Percentiles rank a stretch among this genome's conserved stretches.
These are phyloP conservation scores for Cryphonectria carpinicola DNA, from an alignment of 2,329 filamentous ascomycete genomes.

Conservation along the genomic window DNA sequence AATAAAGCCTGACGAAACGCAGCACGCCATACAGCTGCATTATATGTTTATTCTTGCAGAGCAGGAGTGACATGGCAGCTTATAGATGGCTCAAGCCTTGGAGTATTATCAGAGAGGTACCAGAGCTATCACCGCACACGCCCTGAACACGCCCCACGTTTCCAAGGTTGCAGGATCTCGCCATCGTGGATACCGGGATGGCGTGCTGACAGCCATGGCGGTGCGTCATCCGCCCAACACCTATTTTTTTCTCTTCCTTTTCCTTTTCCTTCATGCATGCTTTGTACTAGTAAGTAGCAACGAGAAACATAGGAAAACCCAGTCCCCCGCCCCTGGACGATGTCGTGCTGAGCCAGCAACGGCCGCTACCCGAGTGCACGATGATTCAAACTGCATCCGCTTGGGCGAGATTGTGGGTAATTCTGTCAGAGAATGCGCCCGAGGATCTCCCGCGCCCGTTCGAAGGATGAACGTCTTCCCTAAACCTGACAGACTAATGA, in stretches of 20 bases:
- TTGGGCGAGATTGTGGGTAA: background rate
- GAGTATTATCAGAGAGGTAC: background rate
- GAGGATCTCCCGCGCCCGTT: background rate
- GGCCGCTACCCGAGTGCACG: background rate
- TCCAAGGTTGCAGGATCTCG: background rate
- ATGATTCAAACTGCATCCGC: background rate
- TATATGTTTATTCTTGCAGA: conserved; percentile 13
- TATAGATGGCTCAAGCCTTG: background rate
- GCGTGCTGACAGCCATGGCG: conserved; percentile 16
- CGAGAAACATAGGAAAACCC: background rate
- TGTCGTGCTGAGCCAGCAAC: background rate
- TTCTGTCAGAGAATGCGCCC: background rate
- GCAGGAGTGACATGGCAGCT: background rate
- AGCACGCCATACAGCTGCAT: conserved; percentile 15
- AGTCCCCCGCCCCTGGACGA: background rate
- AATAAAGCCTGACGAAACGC: background rate
- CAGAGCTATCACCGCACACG: background rate
- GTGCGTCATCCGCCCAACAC: conserved; percentile 1
- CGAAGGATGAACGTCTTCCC: background rate
- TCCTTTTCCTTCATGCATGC: background rate
- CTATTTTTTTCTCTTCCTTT: no score
- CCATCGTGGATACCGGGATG: conserved; percentile 9
- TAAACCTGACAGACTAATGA: background rate
- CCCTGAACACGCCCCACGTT: conserved; percentile 11
- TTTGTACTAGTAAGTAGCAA: background rate